phyloP scores from a whole-genome alignment of 495 filamentous ascomycete genomes.

The Neurospora sp. region DNA sequence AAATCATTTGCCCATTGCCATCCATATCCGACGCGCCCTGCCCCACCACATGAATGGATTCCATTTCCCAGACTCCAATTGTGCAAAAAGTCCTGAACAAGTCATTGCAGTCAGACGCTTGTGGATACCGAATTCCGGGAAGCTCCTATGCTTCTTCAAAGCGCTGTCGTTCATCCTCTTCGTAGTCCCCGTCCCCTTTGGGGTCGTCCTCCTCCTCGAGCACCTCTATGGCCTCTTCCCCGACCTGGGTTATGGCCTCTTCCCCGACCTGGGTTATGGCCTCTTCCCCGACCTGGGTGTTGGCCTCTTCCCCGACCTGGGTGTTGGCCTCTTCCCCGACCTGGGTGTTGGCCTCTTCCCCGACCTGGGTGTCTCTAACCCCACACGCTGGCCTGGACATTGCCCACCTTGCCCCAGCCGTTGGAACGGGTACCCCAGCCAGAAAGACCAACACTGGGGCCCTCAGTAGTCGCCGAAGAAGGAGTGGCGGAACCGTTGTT shows the following conservation, averaged over 20 bases:
- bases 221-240: not conserved
- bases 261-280: not conserved
- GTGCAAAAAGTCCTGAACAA: slow-evolving; percentile 2
- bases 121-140: not conserved
- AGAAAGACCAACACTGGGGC: slow-evolving; percentile 26
- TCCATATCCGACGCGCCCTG: not conserved
- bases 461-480: slow-evolving; percentile 28
- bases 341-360: not conserved
- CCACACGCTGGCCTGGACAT: slow-evolving; percentile 70
- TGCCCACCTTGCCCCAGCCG: slow-evolving; percentile 65
- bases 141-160: not conserved
- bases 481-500: slow-evolving; percentile 24
- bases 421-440: slow-evolving; percentile 66
- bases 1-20: slow-evolving; percentile 1
- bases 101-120: not conserved
- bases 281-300: not conserved
- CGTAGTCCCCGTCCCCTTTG: not conserved
- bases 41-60: not conserved
- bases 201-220: not conserved
- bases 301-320: no score
- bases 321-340: no score
- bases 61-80: slow-evolving; percentile 5
- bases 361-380: slow-evolving; percentile 36
- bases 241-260: not conserved
- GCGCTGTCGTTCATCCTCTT: not conserved